Evolutionary conservation across 1,284 basidiomycete genomes (phyloP), one percentile per base, ranked within the genome.

Genomic region (Rhodotorula sp.): DNA sequence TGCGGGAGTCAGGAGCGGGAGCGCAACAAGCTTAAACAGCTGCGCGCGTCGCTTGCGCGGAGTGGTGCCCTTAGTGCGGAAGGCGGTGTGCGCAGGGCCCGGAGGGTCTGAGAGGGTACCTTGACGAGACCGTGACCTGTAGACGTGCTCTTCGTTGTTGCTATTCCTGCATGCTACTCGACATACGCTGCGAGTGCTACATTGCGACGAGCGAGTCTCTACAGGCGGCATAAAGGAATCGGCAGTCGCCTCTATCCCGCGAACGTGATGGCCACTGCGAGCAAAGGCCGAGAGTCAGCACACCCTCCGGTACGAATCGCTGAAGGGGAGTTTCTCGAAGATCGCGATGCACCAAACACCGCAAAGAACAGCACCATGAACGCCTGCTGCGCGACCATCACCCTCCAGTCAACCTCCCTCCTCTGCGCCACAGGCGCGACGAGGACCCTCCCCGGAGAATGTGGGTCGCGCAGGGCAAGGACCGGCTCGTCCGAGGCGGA

Each of bases 331-430:
- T 7, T n/a, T n/a, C n/a, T n/a, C n/a, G 15, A 21, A 48, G 46
- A 9, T 1, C 46, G 15, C 22, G 59, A 51, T 46, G 46, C 15
- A 64, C 63, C 46, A 34, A 70, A 70, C 13, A 70, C 51, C 27
- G 64, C 64, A 27, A 70, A 66, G 50, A 70, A 70, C 7, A 66
- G 17, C 2, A 66, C 41, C 37, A 70, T 17, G 39, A 70, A 70
- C 3, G n/a, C 56, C 29, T 70, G 69, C 50, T 70, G 69, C 27
- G 58, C 41, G 9, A 54, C 6, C 17, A 44, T n/a, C n/a, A 39
- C 10, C 50, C 36, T 3, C 67, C 51, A 27, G 27, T 53, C 50
- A 1, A 54, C 53, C 19, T 21, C 53, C 10, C 29, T 19, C 32
- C 53, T 9, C 3, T 32, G 5, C 13, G 10, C 53, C 29, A 22